Evolutionary conservation across 1,139 yeast species (phyloP), one percentile per base, ranked within the genome.

Genomic region (Taiozyma onychis): DNA sequence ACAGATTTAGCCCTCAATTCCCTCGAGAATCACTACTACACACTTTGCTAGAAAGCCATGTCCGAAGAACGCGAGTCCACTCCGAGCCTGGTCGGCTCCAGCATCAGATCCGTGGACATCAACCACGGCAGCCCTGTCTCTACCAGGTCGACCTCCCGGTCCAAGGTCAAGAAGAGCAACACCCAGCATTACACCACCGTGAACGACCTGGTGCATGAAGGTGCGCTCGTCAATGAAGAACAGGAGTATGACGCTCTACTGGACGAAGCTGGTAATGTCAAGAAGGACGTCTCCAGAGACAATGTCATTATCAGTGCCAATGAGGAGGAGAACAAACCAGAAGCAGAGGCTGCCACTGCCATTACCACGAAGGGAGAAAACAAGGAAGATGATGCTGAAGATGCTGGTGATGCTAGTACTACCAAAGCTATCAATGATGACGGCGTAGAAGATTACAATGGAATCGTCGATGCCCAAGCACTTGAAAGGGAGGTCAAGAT

Each of bases 211-310:
- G 77, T 74, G 52, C 76, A 67, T 44, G 86, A 81, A 59, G 87
- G 88, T 24, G 86, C 85, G 0, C 68, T 82, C 48, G 61, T 80
- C 56, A 79, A 80, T 10, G 79, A 80, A 24, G 85, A 80, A 51
- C 68, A 63, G 28, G 77, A 74, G 56, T 75, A 81, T 57, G 83
- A 76, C 26, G 67, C 69, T 37, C 71, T 77, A 48, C 67, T 81
- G 58, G 85, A 81, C 57, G 69, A 70, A 14, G 71, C 73, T 44
- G 87, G 86, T 2, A 70, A 75, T 48, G 70, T 81, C 45, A 80
- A 75, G 58, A 47, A 51, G 9, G 49, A 47, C 39, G 52, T 51
- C 8, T 48, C 57, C 3, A 45, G 48, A n/a, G 46, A 48, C 13
- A 49, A 55, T 6, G 53, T 48, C 3, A 50, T 54, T 24, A 51